Evolutionary conservation across 2,329 filamentous ascomycete genomes (phyloP), one percentile per base, ranked within the genome.

Genomic region (Fusarium bulbicola): DNA sequence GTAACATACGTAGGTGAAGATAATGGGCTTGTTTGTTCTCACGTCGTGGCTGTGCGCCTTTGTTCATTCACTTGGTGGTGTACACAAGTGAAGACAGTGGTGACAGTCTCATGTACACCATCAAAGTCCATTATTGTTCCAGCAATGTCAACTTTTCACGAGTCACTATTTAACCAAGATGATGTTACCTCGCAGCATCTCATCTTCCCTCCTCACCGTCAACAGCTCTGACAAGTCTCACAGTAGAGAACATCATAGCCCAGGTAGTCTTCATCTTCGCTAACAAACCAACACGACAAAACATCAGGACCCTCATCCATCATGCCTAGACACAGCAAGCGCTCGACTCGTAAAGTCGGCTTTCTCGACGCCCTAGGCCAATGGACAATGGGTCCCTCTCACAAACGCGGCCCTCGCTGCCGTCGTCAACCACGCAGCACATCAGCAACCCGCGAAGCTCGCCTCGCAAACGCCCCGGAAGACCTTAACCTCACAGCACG

Each of bases 291-390:
- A 43, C 50, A 32, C 39, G n/a, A 28, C 18, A 39, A 24, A 20
- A n/a, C 34, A 18, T 10, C 49, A 53, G 24, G 18, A 13, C 34
- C 24, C 26, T 37, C 20, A 1, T 21, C 53, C 46, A 45, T 54
- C 28, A 70, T 70, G 68, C 7, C 56, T 45, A 34, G 47, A 50
- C 30, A 50, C 12, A 34, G 18, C 24, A 60, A 36, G 30, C 39
- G 18, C 37, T 50, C 34, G 3, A 59, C 36, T 12, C 59, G 49
- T 12, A 28, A 40, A 16, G 11, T 15, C 14, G 18, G 21, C 18
- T 75, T 75, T 21, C 39, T 75, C 3, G 72, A 73, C 18, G 46
- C 63, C 12, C 45, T 75, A 7, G 72, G 66, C 2, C 30, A 63
- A 9, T 64, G 59, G 45, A 53, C 65, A n/a, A 57, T 64, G 16